Evolutionary conservation across 2,329 filamentous ascomycete genomes (phyloP), one percentile per base, ranked within the genome.

Genomic region (Blumeriella jaapii): DNA sequence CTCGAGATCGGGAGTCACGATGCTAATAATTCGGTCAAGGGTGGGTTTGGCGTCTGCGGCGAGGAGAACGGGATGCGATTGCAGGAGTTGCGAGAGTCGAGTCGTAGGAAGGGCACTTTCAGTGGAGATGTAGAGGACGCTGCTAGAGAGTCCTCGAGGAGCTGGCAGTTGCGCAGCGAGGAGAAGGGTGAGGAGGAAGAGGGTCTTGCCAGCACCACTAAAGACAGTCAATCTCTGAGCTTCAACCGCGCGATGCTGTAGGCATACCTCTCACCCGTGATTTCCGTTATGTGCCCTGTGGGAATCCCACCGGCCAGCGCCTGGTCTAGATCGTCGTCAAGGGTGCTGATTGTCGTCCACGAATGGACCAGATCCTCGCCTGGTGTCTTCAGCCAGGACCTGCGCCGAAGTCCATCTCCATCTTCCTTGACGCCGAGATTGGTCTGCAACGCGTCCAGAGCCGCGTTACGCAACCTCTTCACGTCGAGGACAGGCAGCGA

Each of bases 81-180:
- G 57, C 1, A 95, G 70, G 44, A 98, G 76, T 58, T 96, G 86
- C 0, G 74, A 62, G 0, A 98, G 73, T 13, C 91, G 82, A 2
- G 64, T 72, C 5, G 89, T 96, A 13, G 86, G 77, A 2, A 98
- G 71, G 1, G 82, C 68, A 0, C 85, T 78, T 61, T 98, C 91
- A 27, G 91, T 96, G 1, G 87, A 93, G 51, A 98, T 82, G 65
- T 98, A 98, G 22, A 98, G 68, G 1, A 84, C 80, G n/a, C 76
- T 70, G 41, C 76, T 75, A 23, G 71, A 71, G 0, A 86, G 68
- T 5, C 84, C 85, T 26, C 67, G 65, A 0, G 84, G 82, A 1
- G 74, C 61, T 2, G 82, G 76, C 4, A 96, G 77, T 58, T 98
- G 91, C 11, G 79, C 78, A 19, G 87, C 71, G 20, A 96, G 75